phyloP scores from a whole-genome alignment of 257 asterid species.

The Solanum okadae region DNA sequence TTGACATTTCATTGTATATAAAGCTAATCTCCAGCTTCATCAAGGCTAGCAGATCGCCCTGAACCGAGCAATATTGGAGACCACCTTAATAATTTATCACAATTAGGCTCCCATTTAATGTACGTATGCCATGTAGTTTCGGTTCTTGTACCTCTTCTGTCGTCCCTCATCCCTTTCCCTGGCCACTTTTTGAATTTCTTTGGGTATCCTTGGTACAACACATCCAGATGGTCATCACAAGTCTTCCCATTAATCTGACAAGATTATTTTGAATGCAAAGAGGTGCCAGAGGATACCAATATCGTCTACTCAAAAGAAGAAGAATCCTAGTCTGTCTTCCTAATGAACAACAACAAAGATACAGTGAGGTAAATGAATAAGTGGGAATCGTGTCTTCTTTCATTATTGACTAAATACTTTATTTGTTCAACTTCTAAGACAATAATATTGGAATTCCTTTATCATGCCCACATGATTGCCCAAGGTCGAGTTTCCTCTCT shows the following conservation, averaged over 20 bases:
- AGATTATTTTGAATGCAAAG: neutral
- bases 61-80: neutral
- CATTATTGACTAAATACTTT: neutral
- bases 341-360: neutral
- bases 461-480: neutral
- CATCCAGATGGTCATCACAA: neutral
- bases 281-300: neutral
- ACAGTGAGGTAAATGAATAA: neutral
- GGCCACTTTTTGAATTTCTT: neutral
- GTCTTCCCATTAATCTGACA: neutral
- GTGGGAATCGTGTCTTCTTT: neutral
- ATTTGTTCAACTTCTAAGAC: neutral
- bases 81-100: neutral
- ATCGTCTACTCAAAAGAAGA: neutral
- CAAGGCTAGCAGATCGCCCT: neutral
- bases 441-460: neutral
- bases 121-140: neutral
- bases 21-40: neutral
- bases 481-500: neutral
- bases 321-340: neutral
- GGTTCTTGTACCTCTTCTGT: neutral
- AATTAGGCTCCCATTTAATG: neutral
- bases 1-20: neutral
- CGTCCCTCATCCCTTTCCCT: neutral
- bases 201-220: neutral